A percentile compares a stretch with the other conserved stretches of the same genome.
These are phyloP conservation scores for Zopfochytrium polystomum DNA, from an alignment of 371 early-diverging fungal species.

Conservation along the genomic window DNA sequence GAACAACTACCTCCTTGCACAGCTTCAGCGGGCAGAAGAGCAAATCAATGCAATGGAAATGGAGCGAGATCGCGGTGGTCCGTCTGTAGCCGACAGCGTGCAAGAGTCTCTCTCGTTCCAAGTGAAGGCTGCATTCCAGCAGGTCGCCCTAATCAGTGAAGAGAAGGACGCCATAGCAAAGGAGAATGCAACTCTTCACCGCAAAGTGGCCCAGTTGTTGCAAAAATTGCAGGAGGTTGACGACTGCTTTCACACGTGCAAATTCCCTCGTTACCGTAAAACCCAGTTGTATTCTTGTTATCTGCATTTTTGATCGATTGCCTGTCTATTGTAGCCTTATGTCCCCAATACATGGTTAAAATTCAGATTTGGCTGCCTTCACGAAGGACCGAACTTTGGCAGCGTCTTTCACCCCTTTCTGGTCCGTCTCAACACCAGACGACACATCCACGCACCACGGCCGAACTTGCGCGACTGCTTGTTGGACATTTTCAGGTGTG, in stretches of 20 bases:
- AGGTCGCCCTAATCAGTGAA: conserved; percentile 12
- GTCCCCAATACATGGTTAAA: too few relatives aligned
- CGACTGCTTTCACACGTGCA: too few relatives aligned
- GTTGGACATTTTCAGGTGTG: conserved; percentile 72
- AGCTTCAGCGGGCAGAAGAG: conserved; percentile 18
- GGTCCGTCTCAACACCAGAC: conserved; percentile 74
- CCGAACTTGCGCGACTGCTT: conserved; percentile 63
- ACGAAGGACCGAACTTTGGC: conserved; percentile 28
- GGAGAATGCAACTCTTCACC: conserved; percentile 15
- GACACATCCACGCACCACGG: conserved; percentile 92
- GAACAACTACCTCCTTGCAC: conserved; percentile 9
- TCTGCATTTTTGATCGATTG: too few relatives aligned
- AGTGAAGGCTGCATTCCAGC: conserved; percentile 17
- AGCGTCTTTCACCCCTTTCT: conserved; percentile 35
- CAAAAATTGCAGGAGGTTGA: not conserved
- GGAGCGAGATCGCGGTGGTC: conserved; percentile 9
- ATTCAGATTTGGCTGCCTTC: not conserved
- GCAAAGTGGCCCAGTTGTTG: conserved; percentile 7
- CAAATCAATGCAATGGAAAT: conserved; percentile 7
- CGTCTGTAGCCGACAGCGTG: conserved; percentile 6
- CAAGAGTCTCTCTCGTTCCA: conserved; percentile 14
- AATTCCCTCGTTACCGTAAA: too few relatives aligned
- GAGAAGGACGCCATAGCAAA: conserved; percentile 9
- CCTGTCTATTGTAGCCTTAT: too few relatives aligned
- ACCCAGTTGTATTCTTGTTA: too few relatives aligned